These are phyloP conservation scores for Lojkania enalia DNA, from an alignment of 2,329 filamentous ascomycete species.

Conservation along the genomic window DNA sequence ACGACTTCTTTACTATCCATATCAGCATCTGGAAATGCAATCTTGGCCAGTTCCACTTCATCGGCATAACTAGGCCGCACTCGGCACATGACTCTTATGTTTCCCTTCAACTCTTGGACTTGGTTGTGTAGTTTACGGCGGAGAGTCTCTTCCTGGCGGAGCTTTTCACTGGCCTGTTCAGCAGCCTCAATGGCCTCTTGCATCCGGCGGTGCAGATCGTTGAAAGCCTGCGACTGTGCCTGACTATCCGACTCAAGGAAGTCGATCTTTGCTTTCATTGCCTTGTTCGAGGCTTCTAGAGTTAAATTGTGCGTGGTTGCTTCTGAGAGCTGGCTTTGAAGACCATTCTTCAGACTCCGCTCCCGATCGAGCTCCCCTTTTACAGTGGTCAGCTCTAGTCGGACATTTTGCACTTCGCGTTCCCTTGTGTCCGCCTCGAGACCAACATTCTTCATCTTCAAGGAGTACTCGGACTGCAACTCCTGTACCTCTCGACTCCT, in stretches of 20 bases:
- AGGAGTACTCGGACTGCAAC: conserved; percentile 57
- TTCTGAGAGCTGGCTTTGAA: conserved; percentile 58
- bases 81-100: conserved; percentile 97
- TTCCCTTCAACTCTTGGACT: conserved; percentile 96
- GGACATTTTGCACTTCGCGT: conserved; percentile 55
- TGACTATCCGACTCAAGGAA: conserved; percentile 90
- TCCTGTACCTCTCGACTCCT: conserved; percentile 67
- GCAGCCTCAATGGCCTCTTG: conserved; percentile 74
- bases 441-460: conserved; percentile 54
- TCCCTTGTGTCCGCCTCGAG: conserved; percentile 58
- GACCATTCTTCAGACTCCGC: conserved; percentile 60
- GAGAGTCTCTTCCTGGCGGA: conserved; percentile 88
- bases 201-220: conserved; percentile 77
- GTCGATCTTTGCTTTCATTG: conserved; percentile 78
- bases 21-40: conserved; percentile 76
- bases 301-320: conserved; percentile 49
- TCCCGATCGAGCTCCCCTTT: conserved; percentile 57
- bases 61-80: conserved; percentile 73
- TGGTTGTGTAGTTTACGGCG: conserved; percentile 94
- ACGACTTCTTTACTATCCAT: conserved; percentile 87
- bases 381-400: conserved; percentile 55
- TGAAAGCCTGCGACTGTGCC: conserved; percentile 83
- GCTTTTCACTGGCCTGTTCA: conserved; percentile 73
- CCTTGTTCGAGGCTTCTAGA: conserved; percentile 74
- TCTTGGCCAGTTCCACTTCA: conserved; percentile 67